phyloP scores from a whole-genome alignment of 345 rosid genomes.

The Syzygium grande region DNA sequence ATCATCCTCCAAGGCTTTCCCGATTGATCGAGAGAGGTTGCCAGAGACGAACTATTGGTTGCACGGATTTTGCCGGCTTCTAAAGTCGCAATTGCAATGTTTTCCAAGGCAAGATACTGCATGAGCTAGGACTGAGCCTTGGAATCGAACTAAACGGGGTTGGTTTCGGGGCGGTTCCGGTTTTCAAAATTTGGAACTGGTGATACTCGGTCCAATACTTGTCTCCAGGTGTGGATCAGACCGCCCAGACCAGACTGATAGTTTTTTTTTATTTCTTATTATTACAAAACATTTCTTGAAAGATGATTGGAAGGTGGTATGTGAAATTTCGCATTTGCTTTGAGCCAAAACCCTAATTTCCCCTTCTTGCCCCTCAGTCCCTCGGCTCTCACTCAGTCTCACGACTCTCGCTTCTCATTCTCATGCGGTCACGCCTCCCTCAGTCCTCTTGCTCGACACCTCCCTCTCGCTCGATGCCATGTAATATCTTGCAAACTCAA shows the following conservation, averaged over 20 bases:
- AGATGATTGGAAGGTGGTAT: background rate
- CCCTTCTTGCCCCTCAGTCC: background rate
- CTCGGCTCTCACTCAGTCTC: background rate
- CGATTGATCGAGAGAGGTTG: background rate
- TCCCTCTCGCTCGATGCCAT: background rate
- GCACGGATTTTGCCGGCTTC: background rate
- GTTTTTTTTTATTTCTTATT: background rate
- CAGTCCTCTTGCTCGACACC: background rate
- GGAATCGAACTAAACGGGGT: background rate
- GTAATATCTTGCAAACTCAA: background rate
- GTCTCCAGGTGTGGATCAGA: background rate
- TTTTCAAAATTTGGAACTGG: too few relatives aligned
- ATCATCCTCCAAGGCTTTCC: background rate
- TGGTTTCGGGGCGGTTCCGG: accelerated
- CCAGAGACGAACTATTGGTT: background rate
- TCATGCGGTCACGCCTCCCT: background rate
- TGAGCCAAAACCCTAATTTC: background rate
- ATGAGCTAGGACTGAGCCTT: background rate
- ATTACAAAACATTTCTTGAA: background rate
- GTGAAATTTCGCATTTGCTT: background rate
- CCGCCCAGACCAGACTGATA: too few relatives aligned
- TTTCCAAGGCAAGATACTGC: background rate
- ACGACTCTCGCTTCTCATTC: background rate
- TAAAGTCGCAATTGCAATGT: background rate
- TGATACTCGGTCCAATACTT: background rate